phyloP scores from a whole-genome alignment of 495 filamentous ascomycete species.

The Ramalina peruviana region DNA sequence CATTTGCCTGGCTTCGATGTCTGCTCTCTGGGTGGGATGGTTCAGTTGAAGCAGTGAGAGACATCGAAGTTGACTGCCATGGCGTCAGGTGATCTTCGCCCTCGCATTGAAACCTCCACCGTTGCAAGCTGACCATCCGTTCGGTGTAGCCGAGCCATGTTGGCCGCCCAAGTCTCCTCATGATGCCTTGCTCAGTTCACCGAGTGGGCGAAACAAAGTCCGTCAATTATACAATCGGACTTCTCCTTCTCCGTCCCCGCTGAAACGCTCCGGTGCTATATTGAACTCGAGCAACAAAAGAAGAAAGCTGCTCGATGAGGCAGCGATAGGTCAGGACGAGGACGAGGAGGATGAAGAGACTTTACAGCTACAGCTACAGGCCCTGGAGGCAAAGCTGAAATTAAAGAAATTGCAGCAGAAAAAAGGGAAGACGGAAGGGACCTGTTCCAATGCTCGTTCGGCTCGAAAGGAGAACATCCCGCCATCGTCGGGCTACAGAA shows the following conservation, averaged over 20 bases:
- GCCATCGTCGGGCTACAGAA: neutral
- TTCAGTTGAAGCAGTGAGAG: no score
- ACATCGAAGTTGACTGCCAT: no score
- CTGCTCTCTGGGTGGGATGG: no score
- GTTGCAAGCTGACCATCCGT: no score
- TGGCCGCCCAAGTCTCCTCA: slow-evolving; percentile 86
- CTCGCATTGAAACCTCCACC: no score
- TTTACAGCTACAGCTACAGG: slow-evolving; percentile 64
- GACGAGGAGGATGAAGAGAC: slow-evolving; percentile 86
- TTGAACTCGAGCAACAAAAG: slow-evolving; percentile 25
- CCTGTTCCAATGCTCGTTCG: slow-evolving; percentile 1
- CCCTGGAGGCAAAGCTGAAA: slow-evolving; percentile 76
- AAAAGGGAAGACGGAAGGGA: slow-evolving; percentile 22
- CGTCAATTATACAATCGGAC: slow-evolving; percentile 47
- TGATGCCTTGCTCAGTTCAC: slow-evolving; percentile 70
- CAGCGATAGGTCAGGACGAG: slow-evolving; percentile 31
- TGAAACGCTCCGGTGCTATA: slow-evolving; percentile 34
- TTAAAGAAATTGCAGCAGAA: slow-evolving; percentile 70
- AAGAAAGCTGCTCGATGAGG: slow-evolving; percentile 10
- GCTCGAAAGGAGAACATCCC: slow-evolving; percentile 10
- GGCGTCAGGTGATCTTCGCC: no score
- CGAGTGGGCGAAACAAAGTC: slow-evolving; percentile 57
- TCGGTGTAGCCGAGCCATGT: slow-evolving; percentile 29
- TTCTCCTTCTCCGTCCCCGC: slow-evolving; percentile 52
- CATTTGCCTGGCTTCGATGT: neutral